Conservation (phyloP, 805 yeast genomes). For the Sugiyamaella mastotermitis region DNA sequence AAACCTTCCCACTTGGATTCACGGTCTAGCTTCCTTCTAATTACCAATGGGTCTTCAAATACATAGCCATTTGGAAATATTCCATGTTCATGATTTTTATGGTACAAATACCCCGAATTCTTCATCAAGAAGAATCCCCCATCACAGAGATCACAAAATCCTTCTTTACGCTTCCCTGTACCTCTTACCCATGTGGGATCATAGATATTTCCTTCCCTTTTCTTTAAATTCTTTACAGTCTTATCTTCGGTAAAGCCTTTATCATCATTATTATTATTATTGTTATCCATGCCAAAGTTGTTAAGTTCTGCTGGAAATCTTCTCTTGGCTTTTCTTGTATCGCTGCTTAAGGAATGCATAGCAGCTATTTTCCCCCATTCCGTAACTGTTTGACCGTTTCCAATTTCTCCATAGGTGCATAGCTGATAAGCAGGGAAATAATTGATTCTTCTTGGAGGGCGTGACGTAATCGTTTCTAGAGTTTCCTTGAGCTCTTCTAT, state of each 20-base stretch:
- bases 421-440: conserved; percentile 19
- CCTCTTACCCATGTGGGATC: conserved; percentile 19
- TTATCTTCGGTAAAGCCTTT: neutral
- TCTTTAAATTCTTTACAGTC: conserved; percentile 9
- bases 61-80: conserved; percentile 21
- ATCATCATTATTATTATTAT: conserved; percentile 2
- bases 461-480: conserved; percentile 14
- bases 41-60: conserved; percentile 22
- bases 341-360: conserved; percentile 13
- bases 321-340: conserved; percentile 8
- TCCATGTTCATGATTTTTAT: conserved; percentile 24
- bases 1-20: conserved; percentile 23
- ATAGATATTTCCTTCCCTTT: conserved; percentile 13
- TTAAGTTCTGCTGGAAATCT: neutral
- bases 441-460: conserved; percentile 24
- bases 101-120: conserved; percentile 22
- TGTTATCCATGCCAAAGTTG: conserved; percentile 1
- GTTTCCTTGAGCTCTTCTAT: conserved; percentile 16
- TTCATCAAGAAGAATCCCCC: conserved; percentile 18
- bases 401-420: conserved; percentile 14
- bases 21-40: conserved; percentile 18
- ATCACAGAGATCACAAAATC: conserved; percentile 23
- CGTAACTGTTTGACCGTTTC: conserved; percentile 16
- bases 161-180: conserved; percentile 17
- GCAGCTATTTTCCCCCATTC: conserved; percentile 12